Base-by-base conservation (phyloP, 257 asterid genomes). In the Jacaranda copaia region DNA sequence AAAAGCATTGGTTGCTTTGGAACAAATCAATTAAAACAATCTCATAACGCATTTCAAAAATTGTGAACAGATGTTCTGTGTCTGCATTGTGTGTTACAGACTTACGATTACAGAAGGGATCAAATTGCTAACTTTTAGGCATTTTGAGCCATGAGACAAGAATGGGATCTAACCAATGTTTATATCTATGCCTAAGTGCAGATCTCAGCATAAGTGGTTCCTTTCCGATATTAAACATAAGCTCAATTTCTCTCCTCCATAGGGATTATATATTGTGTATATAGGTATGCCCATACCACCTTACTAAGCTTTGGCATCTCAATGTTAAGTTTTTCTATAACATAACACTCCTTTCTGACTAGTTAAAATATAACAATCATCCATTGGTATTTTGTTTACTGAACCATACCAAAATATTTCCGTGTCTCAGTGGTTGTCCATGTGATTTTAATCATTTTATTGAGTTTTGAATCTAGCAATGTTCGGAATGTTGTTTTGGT, bases 131-230 rank as follows among this genome's bases (percentile, higher is more conserved):
- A 14, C 15, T 12, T 51, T 42, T 72, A 13, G 3, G 38, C 4
- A 56, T 16, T 16, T 56, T 72, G 66, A 18, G 49, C 42, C 49
- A 38, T n/a, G 55, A 6, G 20, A 45, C 7, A 18, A 57, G 43
- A 57, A 16, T 5, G 35, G 9, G 14, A 20, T 68, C 48, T 68
- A 48, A 58, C 10, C 40, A n/a, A n/a, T 72, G 40, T 72, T 72
- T 72, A 3, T n/a, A 6, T 19, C 18, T 9, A 36, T 55, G 51
- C 53, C 63, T 56, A 19, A 53, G 4, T 3, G 39, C 8, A 12
- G 32, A 72, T 55, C 0, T 53, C 11, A 8, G n/a, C 13, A 12
- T 15, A 12, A 65, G 42, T 6, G 20, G 49, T 12, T 35, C 5
- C 46, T 25, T 25, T 25, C 2, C 32, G 32, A 25, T 25, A 25